A percentile compares a stretch with the other conserved stretches of the same genome.
Conservation (phyloP, 2,329 filamentous ascomycete species). For the Calonectria pseudoturangicola region DNA sequence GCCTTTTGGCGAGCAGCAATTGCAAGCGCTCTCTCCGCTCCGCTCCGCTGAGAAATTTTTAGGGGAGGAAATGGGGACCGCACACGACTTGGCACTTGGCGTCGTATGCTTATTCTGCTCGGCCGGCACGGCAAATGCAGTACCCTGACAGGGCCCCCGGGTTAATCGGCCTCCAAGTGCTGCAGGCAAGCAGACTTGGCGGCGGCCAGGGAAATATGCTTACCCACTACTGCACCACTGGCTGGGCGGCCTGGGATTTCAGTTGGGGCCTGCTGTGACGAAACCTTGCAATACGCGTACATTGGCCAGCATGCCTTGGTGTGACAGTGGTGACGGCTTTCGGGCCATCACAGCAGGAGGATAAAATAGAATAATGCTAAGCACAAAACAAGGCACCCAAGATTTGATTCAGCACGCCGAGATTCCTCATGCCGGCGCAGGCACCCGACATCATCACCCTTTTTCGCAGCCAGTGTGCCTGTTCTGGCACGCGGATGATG, state of each 20-base stretch:
- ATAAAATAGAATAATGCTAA: too few species aligned
- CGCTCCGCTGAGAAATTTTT: slow-evolving; percentile 22
- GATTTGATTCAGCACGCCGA: neutral
- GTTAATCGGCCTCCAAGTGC: slow-evolving; percentile 16
- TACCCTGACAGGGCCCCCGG: slow-evolving; percentile 29
- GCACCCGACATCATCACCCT: neutral
- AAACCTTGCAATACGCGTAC: slow-evolving; percentile 35
- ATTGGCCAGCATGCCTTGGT: neutral
- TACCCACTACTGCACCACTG: slow-evolving; percentile 9
- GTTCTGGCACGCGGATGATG: slow-evolving; percentile 50
- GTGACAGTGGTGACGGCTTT: neutral
- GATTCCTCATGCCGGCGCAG: neutral
- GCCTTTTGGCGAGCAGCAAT: slow-evolving; percentile 5
- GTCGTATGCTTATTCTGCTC: slow-evolving; percentile 1
- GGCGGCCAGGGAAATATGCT: slow-evolving; percentile 20
- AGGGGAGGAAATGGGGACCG: slow-evolving; percentile 1
- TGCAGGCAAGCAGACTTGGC: slow-evolving; percentile 21
- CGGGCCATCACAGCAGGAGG: neutral
- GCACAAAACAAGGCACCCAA: neutral
- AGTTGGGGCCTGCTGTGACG: slow-evolving; percentile 23
- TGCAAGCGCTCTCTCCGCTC: slow-evolving; percentile 12
- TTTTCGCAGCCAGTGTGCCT: neutral
- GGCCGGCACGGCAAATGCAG: slow-evolving; percentile 8
- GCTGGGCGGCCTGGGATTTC: slow-evolving; percentile 31
- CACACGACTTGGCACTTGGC: slow-evolving; percentile 25